These are phyloP conservation scores for Neurospora sp. DNA, from an alignment of 495 filamentous ascomycete genomes.

Conservation along the genomic window DNA sequence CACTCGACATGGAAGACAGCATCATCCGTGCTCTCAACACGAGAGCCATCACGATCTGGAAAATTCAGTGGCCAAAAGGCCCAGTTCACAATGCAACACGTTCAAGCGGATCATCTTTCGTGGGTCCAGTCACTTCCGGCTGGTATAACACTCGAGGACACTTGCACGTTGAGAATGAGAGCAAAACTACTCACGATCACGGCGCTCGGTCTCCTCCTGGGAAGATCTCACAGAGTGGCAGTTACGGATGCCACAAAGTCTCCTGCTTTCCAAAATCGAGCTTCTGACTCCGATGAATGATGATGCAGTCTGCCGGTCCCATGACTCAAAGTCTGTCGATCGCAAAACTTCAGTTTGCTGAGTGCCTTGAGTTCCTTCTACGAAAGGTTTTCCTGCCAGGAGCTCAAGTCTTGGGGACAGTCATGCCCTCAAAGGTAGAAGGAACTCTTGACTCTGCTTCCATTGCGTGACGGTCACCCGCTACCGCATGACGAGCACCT, in stretches of 20 bases:
- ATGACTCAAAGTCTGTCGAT: not conserved
- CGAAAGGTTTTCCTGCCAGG: not conserved
- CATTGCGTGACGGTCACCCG: not conserved
- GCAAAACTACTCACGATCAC: not conserved
- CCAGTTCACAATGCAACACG: not conserved
- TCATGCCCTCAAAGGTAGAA: not conserved
- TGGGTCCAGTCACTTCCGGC: not conserved
- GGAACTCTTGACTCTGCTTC: not conserved
- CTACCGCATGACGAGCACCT: not conserved
- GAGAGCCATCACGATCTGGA: not conserved
- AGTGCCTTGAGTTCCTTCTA: not conserved
- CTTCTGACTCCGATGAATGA: not conserved
- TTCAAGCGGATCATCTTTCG: not conserved
- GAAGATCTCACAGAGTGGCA: not conserved
- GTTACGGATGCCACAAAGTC: not conserved
- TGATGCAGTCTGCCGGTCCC: not conserved
- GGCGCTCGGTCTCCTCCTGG: not conserved
- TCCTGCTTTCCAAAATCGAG: not conserved
- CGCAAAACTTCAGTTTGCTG: not conserved
- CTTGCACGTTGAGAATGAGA: not conserved
- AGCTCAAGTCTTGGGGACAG: not conserved
- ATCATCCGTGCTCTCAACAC: not conserved
- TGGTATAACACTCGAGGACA: not conserved
- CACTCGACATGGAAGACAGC: not conserved
- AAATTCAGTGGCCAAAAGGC: not conserved